Evolutionary conservation across 768 basidiomycete genomes (phyloP).

Genomic region (Galerina sulciceps): DNA sequence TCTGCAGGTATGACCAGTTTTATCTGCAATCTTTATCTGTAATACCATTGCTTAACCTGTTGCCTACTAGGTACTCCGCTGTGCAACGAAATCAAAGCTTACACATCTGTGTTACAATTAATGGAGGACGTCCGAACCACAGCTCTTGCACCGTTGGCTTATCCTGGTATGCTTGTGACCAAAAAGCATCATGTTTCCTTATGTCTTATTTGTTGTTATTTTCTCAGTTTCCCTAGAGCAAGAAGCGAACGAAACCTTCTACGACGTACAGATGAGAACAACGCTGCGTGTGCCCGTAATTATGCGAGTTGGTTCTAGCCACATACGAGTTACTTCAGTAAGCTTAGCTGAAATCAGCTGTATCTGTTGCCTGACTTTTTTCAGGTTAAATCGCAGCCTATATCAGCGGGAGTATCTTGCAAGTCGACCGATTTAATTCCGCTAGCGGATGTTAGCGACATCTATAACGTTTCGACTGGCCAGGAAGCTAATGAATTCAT

Average conservation of each 20-base stretch:
- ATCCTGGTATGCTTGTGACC: constrained; percentile 51
- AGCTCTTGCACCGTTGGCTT: constrained; percentile 48
- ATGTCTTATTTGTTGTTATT: constrained; percentile 9
- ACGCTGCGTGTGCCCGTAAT: constrained; percentile 73
- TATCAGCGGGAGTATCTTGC: constrained; percentile 71
- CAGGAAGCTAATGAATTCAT: constrained; percentile 80
- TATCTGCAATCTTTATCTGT: neutral
- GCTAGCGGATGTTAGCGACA: constrained; percentile 82
- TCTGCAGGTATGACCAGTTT: constrained; percentile 52
- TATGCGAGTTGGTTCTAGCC: constrained; percentile 67
- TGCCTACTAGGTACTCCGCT: constrained; percentile 50
- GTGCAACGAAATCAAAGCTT: constrained; percentile 56
- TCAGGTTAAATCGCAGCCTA: constrained; percentile 70
- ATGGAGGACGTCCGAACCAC: constrained; percentile 56
- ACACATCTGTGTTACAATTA: constrained; percentile 67
- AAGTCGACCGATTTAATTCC: constrained; percentile 84
- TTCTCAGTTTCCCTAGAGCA: constrained; percentile 61
- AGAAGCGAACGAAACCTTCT: constrained; percentile 57
- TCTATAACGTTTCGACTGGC: constrained; percentile 80
- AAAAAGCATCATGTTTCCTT: neutral
- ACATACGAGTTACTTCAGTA: constrained; percentile 80
- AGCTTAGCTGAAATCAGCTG: constrained; percentile 21
- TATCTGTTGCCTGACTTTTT: neutral
- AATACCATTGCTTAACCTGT: neutral
- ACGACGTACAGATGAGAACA: constrained; percentile 70